Base-by-base conservation (phyloP, 129 eudicot genomes). In the Flaveria robusta region DNA sequence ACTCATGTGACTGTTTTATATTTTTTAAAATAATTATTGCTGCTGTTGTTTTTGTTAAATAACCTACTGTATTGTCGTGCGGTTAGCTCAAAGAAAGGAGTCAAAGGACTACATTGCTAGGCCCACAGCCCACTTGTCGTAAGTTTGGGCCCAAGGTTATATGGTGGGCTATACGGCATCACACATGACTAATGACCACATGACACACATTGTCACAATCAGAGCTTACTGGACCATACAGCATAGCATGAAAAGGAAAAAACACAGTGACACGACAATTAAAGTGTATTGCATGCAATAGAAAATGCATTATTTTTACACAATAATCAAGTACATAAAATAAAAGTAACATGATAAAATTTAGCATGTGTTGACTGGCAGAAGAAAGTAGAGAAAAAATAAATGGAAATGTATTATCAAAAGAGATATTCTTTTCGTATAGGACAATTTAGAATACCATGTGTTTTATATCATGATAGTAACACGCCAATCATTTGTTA, bases 111-210 rank as follows among this genome's bases (percentile, higher is more conserved):
- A 43, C 49, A 43, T 43, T 43, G 49, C 7, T 23, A 23, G 66
- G 66, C 66, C 66, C 66, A 59, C 66, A 34, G 66, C 66, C 66
- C 39, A 59, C 66, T 24, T 59, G 39, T 59, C 66, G 5, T 59
- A 59, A 39, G 39, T 59, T 59, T 59, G 39, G 66, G 66, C 66
- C 66, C 18, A 59, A 24, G 0, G 0, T 59, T 10, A 23, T 56
- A 3, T 56, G 14, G 31, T 56, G 64, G 31, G 31, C 64, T 56
- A 56, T 18, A 22, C 8, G 60, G 13, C 47, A 43, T 43, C 13
- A 34, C 39, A 34, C 39, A 34, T 34, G 39, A 34, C 39, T 34
- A 34, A 34, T 34, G 39, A 34, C 7, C 5, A 34, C 39, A 34
- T 34, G 39, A 34, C 39, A 5, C 39, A 34, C 39, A 34, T 4